phyloP scores from a whole-genome alignment of 2,329 filamentous ascomycete species.

The Macroventuria anomochaeta region DNA sequence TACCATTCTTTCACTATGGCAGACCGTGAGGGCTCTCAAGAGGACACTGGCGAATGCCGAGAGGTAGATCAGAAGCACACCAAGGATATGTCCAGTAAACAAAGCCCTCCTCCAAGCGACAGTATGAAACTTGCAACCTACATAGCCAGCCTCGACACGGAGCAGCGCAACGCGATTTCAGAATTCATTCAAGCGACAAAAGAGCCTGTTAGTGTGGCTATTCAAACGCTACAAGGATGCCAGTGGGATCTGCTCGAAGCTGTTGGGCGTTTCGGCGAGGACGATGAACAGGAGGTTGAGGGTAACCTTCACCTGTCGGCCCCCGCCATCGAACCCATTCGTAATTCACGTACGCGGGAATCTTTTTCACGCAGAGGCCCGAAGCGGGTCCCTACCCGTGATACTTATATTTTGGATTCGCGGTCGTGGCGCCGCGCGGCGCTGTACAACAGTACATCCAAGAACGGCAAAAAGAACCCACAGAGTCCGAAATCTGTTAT shows the following conservation, averaged over 20 bases:
- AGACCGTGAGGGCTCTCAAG: not conserved
- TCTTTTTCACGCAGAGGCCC: not conserved
- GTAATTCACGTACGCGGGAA: not conserved
- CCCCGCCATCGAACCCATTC: not conserved
- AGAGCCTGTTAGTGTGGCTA: not conserved
- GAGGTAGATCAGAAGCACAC: not conserved
- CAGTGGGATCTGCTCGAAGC: slow-evolving; percentile 12
- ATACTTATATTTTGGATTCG: not conserved
- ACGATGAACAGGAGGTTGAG: not conserved
- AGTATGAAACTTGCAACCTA: not conserved
- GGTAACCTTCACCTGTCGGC: not conserved
- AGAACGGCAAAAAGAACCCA: not conserved
- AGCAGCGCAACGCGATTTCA: not conserved
- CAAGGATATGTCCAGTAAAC: not conserved
- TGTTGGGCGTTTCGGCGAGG: not conserved
- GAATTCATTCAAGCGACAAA: slow-evolving; percentile 5
- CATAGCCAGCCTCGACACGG: not conserved
- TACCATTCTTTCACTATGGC: not conserved
- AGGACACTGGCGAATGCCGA: not conserved
- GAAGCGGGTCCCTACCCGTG: not conserved
- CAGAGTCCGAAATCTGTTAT: not conserved
- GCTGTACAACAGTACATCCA: not conserved
- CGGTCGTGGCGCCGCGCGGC: not conserved
- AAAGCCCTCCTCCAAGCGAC: not conserved
- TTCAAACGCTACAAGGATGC: not conserved